A percentile compares a stretch with the other conserved stretches of the same genome.
phyloP scores from a whole-genome alignment of 2,329 filamentous ascomycete genomes.

The Gremmenia infestans region DNA sequence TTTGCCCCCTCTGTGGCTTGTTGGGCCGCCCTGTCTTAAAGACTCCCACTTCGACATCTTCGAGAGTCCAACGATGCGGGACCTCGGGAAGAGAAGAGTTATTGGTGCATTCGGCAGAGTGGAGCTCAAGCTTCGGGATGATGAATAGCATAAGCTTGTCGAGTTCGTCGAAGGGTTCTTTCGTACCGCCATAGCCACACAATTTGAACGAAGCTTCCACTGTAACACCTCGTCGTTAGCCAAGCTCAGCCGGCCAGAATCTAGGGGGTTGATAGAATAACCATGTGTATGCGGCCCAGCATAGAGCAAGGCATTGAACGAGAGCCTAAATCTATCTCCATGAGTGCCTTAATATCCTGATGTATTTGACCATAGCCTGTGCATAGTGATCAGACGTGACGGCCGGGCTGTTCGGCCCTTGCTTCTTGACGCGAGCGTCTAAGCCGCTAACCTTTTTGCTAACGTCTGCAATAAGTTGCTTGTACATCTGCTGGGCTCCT shows the following conservation, averaged over 20 bases:
- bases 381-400: conserved; percentile 3
- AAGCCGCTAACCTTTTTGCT: not conserved
- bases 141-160: conserved; percentile 1
- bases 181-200: not conserved
- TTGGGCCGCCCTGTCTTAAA: conserved; percentile 6
- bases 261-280: not conserved
- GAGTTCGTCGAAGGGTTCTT: not conserved
- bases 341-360: conserved; percentile 1
- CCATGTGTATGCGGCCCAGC: conserved; percentile 1
- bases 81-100: not conserved
- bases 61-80: not conserved
- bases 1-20: conserved; percentile 4
- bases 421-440: not conserved
- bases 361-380: conserved; percentile 2
- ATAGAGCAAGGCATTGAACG: conserved; percentile 1
- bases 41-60: conserved; percentile 2
- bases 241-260: not conserved
- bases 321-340: conserved; percentile 1
- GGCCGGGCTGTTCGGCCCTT: not conserved
- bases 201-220: not conserved
- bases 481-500: not conserved
- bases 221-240: not conserved
- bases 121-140: not conserved
- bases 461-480: not conserved
- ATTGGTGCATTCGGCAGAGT: not conserved